Percentiles rank a stretch among this genome's conserved stretches.
phyloP scores from a whole-genome alignment of 148 eudicot genomes.

The Chenopodium album region DNA sequence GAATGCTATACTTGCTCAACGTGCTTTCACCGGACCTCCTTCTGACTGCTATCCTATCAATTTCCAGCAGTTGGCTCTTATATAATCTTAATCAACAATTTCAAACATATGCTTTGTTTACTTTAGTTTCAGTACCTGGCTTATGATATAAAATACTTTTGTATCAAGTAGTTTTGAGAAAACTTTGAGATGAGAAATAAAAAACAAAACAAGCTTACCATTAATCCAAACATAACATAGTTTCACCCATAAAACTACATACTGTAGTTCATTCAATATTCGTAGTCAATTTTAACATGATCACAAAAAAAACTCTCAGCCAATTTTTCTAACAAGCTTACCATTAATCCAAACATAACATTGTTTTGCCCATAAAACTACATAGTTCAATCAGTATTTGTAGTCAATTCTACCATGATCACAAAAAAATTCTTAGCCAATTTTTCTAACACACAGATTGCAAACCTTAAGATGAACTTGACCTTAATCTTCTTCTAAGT shows the following conservation, averaged over 20 bases:
- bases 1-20: slow-evolving; percentile 63
- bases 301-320: no score
- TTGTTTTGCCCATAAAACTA: no score
- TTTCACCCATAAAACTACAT: no score
- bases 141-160: no score
- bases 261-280: no score
- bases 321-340: background rate
- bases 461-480: background rate
- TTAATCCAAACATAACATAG: no score
- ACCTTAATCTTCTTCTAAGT: background rate
- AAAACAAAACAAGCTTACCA: background rate
- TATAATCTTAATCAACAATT: slow-evolving; percentile 23
- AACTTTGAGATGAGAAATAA: background rate
- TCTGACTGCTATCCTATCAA: slow-evolving; percentile 72
- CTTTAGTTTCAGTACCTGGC: no score
- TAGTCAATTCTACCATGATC: no score
- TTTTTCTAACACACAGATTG: background rate
- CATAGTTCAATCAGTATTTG: no score
- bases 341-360: no score
- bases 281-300: no score
- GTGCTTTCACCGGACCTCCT: slow-evolving; percentile 66
- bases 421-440: no score
- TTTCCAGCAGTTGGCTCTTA: slow-evolving; percentile 66
- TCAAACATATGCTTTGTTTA: background rate
- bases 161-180: background rate